A percentile compares a stretch with the other conserved stretches of the same genome.
Conservation (phyloP, 768 basidiomycete genomes). For the Tephrocybe rancida region DNA sequence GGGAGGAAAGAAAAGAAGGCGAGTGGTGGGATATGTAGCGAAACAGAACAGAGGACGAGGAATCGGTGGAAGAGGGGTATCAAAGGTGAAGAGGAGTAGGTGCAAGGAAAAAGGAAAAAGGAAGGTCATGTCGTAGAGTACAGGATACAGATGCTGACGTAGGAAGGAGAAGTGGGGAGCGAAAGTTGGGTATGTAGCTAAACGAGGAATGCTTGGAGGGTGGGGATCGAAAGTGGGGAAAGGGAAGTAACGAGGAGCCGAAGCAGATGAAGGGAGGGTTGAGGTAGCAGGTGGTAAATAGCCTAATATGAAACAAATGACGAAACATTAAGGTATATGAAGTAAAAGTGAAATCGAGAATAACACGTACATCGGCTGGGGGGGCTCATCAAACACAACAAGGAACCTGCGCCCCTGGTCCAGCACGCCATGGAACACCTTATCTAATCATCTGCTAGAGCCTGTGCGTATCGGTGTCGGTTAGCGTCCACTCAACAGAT, state of each 20-base stretch:
- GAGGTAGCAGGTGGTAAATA: too few relatives aligned
- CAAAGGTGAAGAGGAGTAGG: too few relatives aligned
- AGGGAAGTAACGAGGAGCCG: background rate
- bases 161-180: background rate
- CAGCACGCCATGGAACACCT: conserved; percentile 91
- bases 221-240: background rate
- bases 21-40: too few relatives aligned
- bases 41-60: too few relatives aligned
- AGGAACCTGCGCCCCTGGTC: conserved; percentile 94
- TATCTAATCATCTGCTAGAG: conserved; percentile 99
- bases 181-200: too few relatives aligned
- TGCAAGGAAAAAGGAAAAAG: too few relatives aligned
- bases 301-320: too few relatives aligned
- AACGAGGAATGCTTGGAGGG: background rate
- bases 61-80: background rate
- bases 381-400: conserved; percentile 86
- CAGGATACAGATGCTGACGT: too few relatives aligned
- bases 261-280: too few relatives aligned
- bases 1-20: background rate
- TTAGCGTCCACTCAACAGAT: background rate
- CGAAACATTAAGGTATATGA: background rate
- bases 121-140: too few relatives aligned
- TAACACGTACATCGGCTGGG: conserved; percentile 74
- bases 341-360: background rate
- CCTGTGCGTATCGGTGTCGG: conserved; percentile 41